Evolutionary conservation across 768 basidiomycete species (phyloP), one percentile per base, ranked within the genome.

Genomic region (Cystoderma amianthinum): DNA sequence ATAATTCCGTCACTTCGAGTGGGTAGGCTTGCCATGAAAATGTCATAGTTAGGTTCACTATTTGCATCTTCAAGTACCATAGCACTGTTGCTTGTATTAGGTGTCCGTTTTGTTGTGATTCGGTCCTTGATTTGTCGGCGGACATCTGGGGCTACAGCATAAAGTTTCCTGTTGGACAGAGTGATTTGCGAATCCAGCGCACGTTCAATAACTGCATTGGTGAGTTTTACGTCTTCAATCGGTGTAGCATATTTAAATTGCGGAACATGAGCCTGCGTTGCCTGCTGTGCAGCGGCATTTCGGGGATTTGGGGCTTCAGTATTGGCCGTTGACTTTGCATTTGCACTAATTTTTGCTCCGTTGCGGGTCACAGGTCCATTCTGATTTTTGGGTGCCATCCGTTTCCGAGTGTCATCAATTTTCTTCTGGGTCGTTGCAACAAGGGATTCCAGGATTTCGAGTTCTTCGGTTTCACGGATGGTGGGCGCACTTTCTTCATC

Each of bases 71-170:
- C 10, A 30, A 30, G 10, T 30, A 15, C 28, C 15, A 44, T 9
- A 15, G 28, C 36, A 0, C 51, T 22, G 16, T 48, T 46, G 5
- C 45, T 36, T 2, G 54, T 53, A 2, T 48, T 50, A 0, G 40
- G 44, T 4, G 56, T 56, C 2, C 45, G 43, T 5, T 43, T 18
- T 11, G 50, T n/a, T n/a, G n/a, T n/a, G n/a, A n/a, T n/a, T n/a
- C n/a, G n/a, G n/a, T n/a, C n/a, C n/a, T n/a, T n/a, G 50, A 17
- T 53, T 38, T 5, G 55, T 54, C 2, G 53, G 52, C 1, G 55
- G 23, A 3, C 57, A 33, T 2, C 52, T 47, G 0, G 57, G 36
- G 0, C 56, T 39, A 33, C 56, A 47, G 1, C 52, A 43, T 16
- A n/a, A n/a, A n/a, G n/a, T n/a, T n/a, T n/a, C n/a, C n/a, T n/a